Evolutionary conservation across 1,284 basidiomycete species (phyloP), one percentile per base, ranked within the genome.

Genomic region (Trichosporon faecale): DNA sequence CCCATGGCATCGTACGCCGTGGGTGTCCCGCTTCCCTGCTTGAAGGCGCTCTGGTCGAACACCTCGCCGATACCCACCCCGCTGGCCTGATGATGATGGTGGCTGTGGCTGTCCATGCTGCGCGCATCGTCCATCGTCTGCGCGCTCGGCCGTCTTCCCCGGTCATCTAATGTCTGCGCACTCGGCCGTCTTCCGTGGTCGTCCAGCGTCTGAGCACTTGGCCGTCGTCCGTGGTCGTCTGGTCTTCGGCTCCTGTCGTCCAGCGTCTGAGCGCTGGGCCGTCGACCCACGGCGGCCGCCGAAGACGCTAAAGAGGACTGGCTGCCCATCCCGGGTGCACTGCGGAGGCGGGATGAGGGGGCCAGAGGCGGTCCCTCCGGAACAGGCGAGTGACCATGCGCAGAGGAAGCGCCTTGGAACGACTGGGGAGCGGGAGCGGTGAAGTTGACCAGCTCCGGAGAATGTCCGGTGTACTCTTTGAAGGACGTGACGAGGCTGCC

Each of bases 401-500:
- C 29, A 1, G 57, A 31, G 57, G 57, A 61, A 31, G 27, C 27
- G 5, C 57, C 29, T 2, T 61, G 64, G 27, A 16, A 49, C 7
- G 40, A 65, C 44, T 65, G 40, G 27, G 64, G 29, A 29, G 55
- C 27, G 66, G 27, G 57, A 61, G 46, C 64, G 21, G 16, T 70
- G 64, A 84, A 82, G 63, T 80, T 80, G 69, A 83, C 77, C 66
- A 85, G 68, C 64, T 80, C 74, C 0, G 84, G 83, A 6, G 78
- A 31, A 86, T 87, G 74, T 88, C 86, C 86, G 44, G 86, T 86
- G 37, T 90, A 86, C 37, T 85, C 84, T 60, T 87, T 86, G 81
- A 91, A 94, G n/a, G 93, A 86, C 68, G 89, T 86, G 70, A 93
- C 85, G 44, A 91, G 75, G 0, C 90, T 86, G 49, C 87, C 86